Evolutionary conservation across 192 early-diverging fungal genomes (phyloP).

Genomic region (Entophlyctis luteolus): DNA sequence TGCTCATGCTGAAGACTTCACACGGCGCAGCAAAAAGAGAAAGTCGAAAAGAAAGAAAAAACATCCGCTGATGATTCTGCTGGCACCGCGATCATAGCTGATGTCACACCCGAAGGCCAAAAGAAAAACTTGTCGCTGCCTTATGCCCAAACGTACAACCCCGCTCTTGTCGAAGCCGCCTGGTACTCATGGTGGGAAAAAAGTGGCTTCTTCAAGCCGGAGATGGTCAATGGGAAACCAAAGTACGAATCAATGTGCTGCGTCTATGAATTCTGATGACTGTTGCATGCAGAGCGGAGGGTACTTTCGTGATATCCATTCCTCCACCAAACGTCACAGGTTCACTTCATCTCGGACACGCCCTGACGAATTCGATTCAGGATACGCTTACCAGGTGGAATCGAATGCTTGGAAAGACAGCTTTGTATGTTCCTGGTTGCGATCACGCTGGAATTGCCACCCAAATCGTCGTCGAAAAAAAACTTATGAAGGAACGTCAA

Average conservation of each 20-base stretch:
- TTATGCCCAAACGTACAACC: constrained; percentile 74
- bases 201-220: constrained; percentile 84
- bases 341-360: constrained; percentile 91
- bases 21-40: constrained; percentile 30
- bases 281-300: constrained; percentile 53
- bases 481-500: constrained; percentile 77
- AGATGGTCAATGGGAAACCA: constrained; percentile 67
- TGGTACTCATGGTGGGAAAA: constrained; percentile 99
- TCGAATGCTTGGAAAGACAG: constrained; percentile 94
- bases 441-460: constrained; percentile 98
- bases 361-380: constrained; percentile 89
- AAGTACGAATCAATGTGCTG: not conserved
- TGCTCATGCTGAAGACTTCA: not conserved
- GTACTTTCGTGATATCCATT: constrained; percentile 85
- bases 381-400: constrained; percentile 94
- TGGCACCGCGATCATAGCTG: constrained; percentile 65
- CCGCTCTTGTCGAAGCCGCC: constrained; percentile 83
- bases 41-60: constrained; percentile 62
- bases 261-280: not conserved
- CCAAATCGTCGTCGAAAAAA: constrained; percentile 96
- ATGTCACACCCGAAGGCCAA: constrained; percentile 80
- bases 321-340: constrained; percentile 99
- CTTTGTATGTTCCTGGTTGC: constrained; percentile 88
- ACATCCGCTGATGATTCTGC: too few species aligned
- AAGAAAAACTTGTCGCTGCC: constrained; percentile 67